Evolutionary conservation across 78 protist species (phyloP).

Genomic region (Trichosphaerium sp.): DNA sequence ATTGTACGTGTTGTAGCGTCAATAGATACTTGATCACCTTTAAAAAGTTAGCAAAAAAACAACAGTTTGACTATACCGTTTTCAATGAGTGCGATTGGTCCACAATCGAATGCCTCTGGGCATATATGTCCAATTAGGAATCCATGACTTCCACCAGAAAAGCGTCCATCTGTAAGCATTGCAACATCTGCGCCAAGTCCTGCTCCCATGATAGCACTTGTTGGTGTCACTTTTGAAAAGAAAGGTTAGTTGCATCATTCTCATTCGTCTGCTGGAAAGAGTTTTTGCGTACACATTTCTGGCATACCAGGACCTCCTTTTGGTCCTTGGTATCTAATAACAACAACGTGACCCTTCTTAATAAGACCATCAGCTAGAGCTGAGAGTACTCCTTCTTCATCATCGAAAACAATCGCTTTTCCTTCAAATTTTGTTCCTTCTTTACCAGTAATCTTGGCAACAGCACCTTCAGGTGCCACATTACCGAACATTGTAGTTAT

Average conservation of each 20-base stretch:
- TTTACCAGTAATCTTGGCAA: slow-evolving; percentile 70
- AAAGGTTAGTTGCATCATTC: background rate
- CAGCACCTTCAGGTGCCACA: slow-evolving; percentile 69
- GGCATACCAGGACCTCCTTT: slow-evolving; percentile 76
- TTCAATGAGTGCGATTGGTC: slow-evolving; percentile 58
- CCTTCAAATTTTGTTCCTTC: slow-evolving; percentile 30
- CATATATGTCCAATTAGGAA: slow-evolving; percentile 57
- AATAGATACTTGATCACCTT: slow-evolving; percentile 3
- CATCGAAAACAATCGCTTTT: slow-evolving; percentile 49
- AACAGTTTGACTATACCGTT: slow-evolving; percentile 38
- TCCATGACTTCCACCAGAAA: slow-evolving; percentile 65
- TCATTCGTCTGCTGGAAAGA: background rate
- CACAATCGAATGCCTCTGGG: slow-evolving; percentile 62
- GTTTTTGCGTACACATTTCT: slow-evolving; percentile 40
- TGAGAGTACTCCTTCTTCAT: slow-evolving; percentile 43
- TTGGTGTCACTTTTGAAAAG: slow-evolving; percentile 8
- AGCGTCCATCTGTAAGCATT: slow-evolving; percentile 55
- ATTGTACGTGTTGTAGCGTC: slow-evolving; percentile 21
- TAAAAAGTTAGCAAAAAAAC: no score
- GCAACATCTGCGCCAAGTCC: slow-evolving; percentile 57
- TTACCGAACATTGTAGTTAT: slow-evolving; percentile 47
- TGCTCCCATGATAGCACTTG: slow-evolving; percentile 53
- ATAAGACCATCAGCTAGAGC: slow-evolving; percentile 26
- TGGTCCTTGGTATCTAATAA: slow-evolving; percentile 65
- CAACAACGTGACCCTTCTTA: slow-evolving; percentile 28